Percentiles rank a stretch among this genome's conserved stretches.
Conservation (phyloP, 106 monocot genomes). For the Platanthera zijinensis region DNA sequence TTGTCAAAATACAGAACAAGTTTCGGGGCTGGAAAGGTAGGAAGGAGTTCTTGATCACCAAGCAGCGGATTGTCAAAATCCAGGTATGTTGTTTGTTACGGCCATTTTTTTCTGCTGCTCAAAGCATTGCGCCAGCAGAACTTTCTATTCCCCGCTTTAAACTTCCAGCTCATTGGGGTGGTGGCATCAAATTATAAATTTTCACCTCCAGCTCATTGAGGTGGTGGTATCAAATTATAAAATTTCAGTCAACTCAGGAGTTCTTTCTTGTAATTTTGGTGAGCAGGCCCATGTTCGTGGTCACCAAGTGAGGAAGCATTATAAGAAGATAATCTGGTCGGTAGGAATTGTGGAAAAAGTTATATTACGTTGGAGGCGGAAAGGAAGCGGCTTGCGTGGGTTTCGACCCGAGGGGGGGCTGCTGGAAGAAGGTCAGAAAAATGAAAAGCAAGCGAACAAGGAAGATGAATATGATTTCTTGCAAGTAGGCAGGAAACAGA, state of each 20-base stretch:
- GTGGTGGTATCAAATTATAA: background rate
- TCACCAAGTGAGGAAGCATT: constrained; percentile 88
- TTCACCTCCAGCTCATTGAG: background rate
- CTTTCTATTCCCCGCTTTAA: background rate
- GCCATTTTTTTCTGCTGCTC: background rate
- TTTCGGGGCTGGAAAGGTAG: constrained; percentile 98
- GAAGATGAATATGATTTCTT: constrained; percentile 85
- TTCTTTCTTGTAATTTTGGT: background rate
- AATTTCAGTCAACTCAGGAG: background rate
- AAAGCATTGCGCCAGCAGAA: background rate
- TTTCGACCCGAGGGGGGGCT: constrained; percentile 52
- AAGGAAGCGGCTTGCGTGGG: constrained; percentile 68
- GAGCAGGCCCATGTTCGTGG: constrained; percentile 86
- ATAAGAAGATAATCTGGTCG: constrained; percentile 62
- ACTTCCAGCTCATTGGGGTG: background rate
- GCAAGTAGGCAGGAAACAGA: constrained; percentile 75
- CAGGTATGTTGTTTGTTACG: constrained; percentile 43
- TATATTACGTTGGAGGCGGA: constrained; percentile 86
- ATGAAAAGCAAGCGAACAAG: constrained; percentile 23
- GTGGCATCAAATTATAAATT: too few species aligned
- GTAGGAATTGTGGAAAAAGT: constrained; percentile 84
- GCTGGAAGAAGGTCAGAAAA: constrained; percentile 29
- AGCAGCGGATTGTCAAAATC: constrained; percentile 84
- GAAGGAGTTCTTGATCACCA: constrained; percentile 72
- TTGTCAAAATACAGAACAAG: constrained; percentile 82